Evolutionary conservation across 1,139 yeast species (phyloP), one percentile per base, ranked within the genome.

Genomic region (Hemisphaericaspora xylanilytica): DNA sequence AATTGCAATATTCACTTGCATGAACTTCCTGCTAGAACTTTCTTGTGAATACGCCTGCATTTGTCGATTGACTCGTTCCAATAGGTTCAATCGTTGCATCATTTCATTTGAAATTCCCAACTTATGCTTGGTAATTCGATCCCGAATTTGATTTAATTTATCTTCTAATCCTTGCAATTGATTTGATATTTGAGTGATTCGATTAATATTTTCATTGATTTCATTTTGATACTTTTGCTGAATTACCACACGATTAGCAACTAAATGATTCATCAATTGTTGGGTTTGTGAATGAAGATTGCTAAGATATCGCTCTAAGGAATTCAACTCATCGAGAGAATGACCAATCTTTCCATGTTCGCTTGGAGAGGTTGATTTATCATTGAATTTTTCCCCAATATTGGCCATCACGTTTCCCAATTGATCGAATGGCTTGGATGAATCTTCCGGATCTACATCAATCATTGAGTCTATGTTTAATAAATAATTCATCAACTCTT

Each of bases 391-490:
- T 8, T 45, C 46, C 0, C 45, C 30, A 16, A 46, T 36, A 10
- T 39, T 32, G 3, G 37, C 12, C 43, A 45, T 42, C 3, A 43
- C 44, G 12, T 27, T 28, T n/a, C 36, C 32, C 31, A 46, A 40
- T 20, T 43, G 45, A 5, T 37, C 42, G 17, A 40, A 40, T 3
- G 43, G 35, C 3, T 25, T 37, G 12, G 24, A 26, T 3, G 24
- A 18, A 11, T 28, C 33, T 8, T 43, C 36, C 10, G 40, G 35
- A 20, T 17, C 40, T 20, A 59, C 61, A 29, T 54, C 57, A n/a
- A 56, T 42, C 10, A 63, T 56, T 5, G 57, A 51, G 44, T 68
- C 74, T 29, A 67, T 61, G 39, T 65, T 65, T 14, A 67, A 45
- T 32, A 66, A 48, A 39, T 63, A 61, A 33, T 59, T 58, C 7